These are phyloP conservation scores for Stenocarpella maydis DNA, from an alignment of 2,329 filamentous ascomycete genomes.

Conservation along the genomic window DNA sequence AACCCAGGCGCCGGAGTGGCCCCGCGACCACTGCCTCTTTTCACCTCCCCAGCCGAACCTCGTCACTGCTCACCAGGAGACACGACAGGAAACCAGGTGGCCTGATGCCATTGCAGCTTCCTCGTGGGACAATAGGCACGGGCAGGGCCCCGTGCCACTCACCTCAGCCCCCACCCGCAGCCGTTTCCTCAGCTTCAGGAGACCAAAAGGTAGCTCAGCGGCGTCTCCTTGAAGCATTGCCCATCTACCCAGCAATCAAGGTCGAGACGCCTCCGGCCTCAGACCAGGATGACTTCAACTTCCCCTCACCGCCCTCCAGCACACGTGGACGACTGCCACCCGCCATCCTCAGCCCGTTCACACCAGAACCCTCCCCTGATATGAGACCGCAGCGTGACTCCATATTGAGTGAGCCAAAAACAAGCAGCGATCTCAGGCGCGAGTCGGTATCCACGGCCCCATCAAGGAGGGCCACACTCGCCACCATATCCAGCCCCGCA, in stretches of 20 bases:
- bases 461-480: conserved; percentile 26
- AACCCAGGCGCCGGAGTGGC: conserved; percentile 22
- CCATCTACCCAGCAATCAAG: conserved; percentile 33
- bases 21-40: conserved; percentile 30
- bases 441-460: conserved; percentile 9
- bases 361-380: conserved; percentile 35
- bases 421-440: conserved; percentile 26
- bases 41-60: conserved; percentile 36
- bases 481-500: conserved; percentile 10
- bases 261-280: conserved; percentile 37
- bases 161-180: conserved; percentile 21
- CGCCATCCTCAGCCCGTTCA: conserved; percentile 22
- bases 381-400: conserved; percentile 34
- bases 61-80: conserved; percentile 37
- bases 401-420: conserved; percentile 29
- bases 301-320: conserved; percentile 30
- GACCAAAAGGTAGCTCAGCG: conserved; percentile 19
- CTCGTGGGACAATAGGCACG: conserved; percentile 31
- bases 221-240: conserved; percentile 35
- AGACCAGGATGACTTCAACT: conserved; percentile 36
- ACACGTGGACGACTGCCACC: conserved; percentile 28
- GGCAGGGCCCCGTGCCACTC: not conserved
- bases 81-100: conserved; percentile 36
- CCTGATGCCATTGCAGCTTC: conserved; percentile 28
- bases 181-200: conserved; percentile 6